phyloP scores from a whole-genome alignment of 495 filamentous ascomycete genomes.

The Opeltia flavorubescens region DNA sequence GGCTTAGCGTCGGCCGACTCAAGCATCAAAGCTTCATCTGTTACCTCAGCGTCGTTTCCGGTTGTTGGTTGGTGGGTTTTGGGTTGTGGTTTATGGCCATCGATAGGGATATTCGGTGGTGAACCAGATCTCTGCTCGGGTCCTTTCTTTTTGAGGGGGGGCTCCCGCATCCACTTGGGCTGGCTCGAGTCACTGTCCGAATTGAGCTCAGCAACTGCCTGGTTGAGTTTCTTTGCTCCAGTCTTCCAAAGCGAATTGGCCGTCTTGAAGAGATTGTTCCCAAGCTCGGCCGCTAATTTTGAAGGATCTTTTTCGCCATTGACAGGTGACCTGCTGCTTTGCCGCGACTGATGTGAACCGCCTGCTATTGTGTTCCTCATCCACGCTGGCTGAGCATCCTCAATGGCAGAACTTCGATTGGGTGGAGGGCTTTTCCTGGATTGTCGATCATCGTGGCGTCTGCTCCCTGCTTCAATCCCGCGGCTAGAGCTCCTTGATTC shows the following conservation, averaged over 20 bases:
- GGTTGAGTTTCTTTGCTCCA: conserved; percentile 86
- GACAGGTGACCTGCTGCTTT: conserved; percentile 42
- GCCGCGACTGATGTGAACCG: conserved; percentile 24
- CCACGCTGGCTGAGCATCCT: conserved; percentile 29
- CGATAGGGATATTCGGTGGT: neutral
- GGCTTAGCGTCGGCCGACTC: conserved; percentile 45
- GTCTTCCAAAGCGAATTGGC: conserved; percentile 90
- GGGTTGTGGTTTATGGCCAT: conserved; percentile 4
- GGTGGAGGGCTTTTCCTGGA: conserved; percentile 20
- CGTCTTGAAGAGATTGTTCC: conserved; percentile 78
- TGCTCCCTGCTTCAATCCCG: neutral
- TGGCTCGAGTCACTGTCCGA: conserved; percentile 65
- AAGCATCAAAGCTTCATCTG: conserved; percentile 86
- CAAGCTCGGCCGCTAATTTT: conserved; percentile 67
- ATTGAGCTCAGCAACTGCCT: conserved; percentile 84
- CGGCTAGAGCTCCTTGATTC: conserved; percentile 33
- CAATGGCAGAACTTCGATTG: conserved; percentile 26
- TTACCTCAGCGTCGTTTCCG: conserved; percentile 33
- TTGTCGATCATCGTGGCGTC: conserved; percentile 15
- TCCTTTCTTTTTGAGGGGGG: conserved; percentile 22
- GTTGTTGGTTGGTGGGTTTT: conserved; percentile 4
- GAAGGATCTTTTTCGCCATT: conserved; percentile 61
- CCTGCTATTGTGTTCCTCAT: conserved; percentile 25
- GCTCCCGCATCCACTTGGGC: conserved; percentile 88
- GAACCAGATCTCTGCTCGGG: neutral